Evolutionary conservation across 2,329 filamentous ascomycete genomes (phyloP), one percentile per base, ranked within the genome.

Genomic region (Pseudogymnoascus sp.): DNA sequence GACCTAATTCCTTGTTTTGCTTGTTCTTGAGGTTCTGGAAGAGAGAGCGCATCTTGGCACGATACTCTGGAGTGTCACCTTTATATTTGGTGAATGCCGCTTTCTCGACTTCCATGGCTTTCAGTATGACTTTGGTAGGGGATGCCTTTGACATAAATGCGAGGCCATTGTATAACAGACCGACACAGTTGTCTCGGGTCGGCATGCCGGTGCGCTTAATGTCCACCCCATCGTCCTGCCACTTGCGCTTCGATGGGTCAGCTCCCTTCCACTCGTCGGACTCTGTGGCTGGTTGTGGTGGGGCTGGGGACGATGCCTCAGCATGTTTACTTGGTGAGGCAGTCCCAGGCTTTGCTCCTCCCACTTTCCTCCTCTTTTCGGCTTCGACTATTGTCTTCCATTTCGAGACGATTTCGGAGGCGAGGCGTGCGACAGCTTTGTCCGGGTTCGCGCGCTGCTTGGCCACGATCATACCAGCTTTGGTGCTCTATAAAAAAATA

Each of bases 1-100:
- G 81, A 61, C 92, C 88, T 46, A 99, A 84, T 66, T 86, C 84
- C 38, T 84, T 82, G 78, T 97, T 97, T 67, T 87, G 89, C 78
- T 90, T 93, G 79, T 91, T 91, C 81, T 97, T 97, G 70, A 99
- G 85, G 73, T 97, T 97, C 74, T 93, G 87, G 78, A 91, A 97
- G 21, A 99, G 85, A 18, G 91, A 96, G 69, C 93, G 89, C 71
- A 97, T 89, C 81, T 97, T 97, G 68, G 82, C 83, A 73, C 89
- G 89, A 82, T 99, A 99, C 60, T 88, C 84, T 56, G 85, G 78
- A 14, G 82, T 88, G 71, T 92, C 88, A 62, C 88, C 86, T 63
- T 88, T 87, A 74, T 87, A 89, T 31, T 82, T 78, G 63, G 81
- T 82, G 77, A 82, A 93, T 5, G 90, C 90, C 6, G 92, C 91